phyloP scores from a whole-genome alignment of 1,139 yeast species.

The Yamadazyma diospyri region DNA sequence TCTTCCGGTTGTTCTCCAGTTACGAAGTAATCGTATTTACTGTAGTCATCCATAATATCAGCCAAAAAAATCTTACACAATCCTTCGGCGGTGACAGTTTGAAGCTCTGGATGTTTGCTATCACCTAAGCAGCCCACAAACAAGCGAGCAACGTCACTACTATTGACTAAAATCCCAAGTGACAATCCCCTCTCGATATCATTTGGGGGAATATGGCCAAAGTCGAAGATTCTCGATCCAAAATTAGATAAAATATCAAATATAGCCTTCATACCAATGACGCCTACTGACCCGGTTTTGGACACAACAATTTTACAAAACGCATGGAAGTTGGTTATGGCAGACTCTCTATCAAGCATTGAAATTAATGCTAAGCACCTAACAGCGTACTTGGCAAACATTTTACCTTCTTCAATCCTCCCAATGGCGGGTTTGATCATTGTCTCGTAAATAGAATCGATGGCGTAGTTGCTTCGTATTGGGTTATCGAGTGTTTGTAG shows the following conservation, averaged over 20 bases:
- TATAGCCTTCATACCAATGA: conserved; percentile 63
- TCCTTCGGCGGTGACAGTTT: conserved; percentile 83
- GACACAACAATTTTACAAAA: conserved; percentile 65
- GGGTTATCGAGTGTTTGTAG: conserved; percentile 67
- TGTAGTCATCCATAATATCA: conserved; percentile 49
- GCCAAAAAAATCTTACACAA: conserved; percentile 79
- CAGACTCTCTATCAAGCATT: conserved; percentile 62
- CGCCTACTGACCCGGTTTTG: conserved; percentile 53
- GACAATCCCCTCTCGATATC: conserved; percentile 1
- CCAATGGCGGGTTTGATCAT: conserved; percentile 82
- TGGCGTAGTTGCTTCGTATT: conserved; percentile 59
- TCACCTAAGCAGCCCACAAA: conserved; percentile 65
- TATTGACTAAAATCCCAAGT: conserved; percentile 31
- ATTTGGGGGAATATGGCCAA: conserved; percentile 5
- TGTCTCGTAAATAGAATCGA: conserved; percentile 71
- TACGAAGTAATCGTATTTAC: conserved; percentile 13
- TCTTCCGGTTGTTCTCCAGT: conserved; percentile 22
- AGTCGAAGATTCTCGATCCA: conserved; percentile 64
- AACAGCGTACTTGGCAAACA: conserved; percentile 64
- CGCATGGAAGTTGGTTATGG: conserved; percentile 55
- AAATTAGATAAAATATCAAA: conserved; percentile 77
- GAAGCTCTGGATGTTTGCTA: conserved; percentile 60
- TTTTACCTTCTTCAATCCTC: conserved; percentile 53
- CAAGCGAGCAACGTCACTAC: conserved; percentile 54
- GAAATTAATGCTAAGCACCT: conserved; percentile 79